Conservation (phyloP, 495 filamentous ascomycete species). For the Hypoxylon cercidicola region DNA sequence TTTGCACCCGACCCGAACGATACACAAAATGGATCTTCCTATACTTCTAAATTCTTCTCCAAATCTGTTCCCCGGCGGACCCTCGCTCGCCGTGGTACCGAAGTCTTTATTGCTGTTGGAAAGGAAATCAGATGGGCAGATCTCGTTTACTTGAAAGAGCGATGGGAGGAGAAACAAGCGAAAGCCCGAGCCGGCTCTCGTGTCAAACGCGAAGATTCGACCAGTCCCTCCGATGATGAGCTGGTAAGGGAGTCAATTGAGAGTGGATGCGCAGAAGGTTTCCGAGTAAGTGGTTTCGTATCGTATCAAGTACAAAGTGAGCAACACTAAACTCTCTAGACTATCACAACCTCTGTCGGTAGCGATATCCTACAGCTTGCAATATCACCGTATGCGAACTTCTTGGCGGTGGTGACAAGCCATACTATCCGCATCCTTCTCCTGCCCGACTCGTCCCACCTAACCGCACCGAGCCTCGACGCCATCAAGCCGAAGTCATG, state of each 20-base stretch:
- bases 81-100: slow-evolving; percentile 77
- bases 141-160: slow-evolving; percentile 76
- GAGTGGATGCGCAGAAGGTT: slow-evolving; percentile 50
- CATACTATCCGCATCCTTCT: slow-evolving; percentile 86
- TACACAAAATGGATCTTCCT: slow-evolving; percentile 41
- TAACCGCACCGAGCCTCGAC: slow-evolving; percentile 68
- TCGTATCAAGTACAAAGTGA: slow-evolving; percentile 14
- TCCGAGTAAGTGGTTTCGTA: slow-evolving; percentile 54
- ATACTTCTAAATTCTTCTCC: slow-evolving; percentile 48
- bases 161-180: slow-evolving; percentile 66
- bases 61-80: slow-evolving; percentile 70
- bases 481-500: slow-evolving; percentile 82
- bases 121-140: slow-evolving; percentile 90
- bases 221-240: slow-evolving; percentile 45
- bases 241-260: slow-evolving; percentile 45
- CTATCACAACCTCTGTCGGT: slow-evolving; percentile 75
- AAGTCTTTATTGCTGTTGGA: slow-evolving; percentile 84
- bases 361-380: slow-evolving; percentile 82
- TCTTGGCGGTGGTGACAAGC: slow-evolving; percentile 82
- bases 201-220: slow-evolving; percentile 48
- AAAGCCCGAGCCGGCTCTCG: slow-evolving; percentile 38
- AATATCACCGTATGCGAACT: slow-evolving; percentile 80
- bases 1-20: slow-evolving; percentile 62
- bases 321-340: slow-evolving; percentile 55
- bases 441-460: slow-evolving; percentile 78